Conservation (phyloP, 352 stramenopile species). For the Albugo laibachii region DNA sequence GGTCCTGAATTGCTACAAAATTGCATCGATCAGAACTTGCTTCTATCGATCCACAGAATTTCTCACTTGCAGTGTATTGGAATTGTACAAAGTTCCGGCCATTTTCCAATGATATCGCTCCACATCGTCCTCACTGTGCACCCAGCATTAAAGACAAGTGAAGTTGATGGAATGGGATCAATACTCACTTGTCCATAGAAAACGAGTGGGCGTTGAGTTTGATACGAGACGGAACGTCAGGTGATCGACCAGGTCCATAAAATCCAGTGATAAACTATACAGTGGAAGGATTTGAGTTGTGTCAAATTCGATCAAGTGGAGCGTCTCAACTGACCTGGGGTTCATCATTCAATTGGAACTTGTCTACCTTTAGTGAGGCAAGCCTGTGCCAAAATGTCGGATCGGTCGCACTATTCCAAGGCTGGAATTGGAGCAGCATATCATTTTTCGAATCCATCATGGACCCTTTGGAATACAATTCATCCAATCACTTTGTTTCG, state of each 20-base stretch:
- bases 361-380: constrained; percentile 55
- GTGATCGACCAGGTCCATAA: constrained; percentile 36
- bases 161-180: background rate
- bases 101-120: constrained; percentile 60
- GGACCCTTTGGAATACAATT: no score
- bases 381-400: constrained; percentile 72
- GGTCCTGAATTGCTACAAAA: constrained; percentile 51
- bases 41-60: background rate
- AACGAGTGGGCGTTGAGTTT: constrained; percentile 63
- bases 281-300: background rate
- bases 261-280: constrained; percentile 29
- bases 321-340: constrained; percentile 17
- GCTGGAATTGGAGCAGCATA: constrained; percentile 45
- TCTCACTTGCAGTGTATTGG: constrained; percentile 70
- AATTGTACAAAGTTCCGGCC: constrained; percentile 50
- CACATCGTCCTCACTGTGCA: constrained; percentile 17
- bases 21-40: background rate
- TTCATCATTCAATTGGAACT: constrained; percentile 56
- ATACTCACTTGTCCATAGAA: background rate
- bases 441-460: no score
- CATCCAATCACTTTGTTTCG: no score
- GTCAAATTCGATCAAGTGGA: background rate
- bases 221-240: constrained; percentile 41
- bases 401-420: constrained; percentile 61
- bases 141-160: background rate